Evolutionary conservation across 1,284 basidiomycete species (phyloP), one percentile per base, ranked within the genome.

Genomic region (Anthracocystis panici-leucophaei): DNA sequence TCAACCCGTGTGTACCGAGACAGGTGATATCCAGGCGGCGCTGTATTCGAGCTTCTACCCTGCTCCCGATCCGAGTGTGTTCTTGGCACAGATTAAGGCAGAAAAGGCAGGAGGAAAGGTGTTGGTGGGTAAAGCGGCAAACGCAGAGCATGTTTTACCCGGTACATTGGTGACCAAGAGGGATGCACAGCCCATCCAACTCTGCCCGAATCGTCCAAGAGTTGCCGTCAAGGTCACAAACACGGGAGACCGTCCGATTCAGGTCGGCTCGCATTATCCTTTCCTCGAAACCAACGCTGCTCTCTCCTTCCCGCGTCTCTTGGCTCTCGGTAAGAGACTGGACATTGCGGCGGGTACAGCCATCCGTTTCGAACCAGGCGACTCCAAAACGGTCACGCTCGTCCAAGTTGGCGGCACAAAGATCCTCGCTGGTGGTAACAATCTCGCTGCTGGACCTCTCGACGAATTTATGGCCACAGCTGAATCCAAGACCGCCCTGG

Each of bases 261-360:
- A 98, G 88, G 81, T 85, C 27, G 83, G 83, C 31, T 83, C 81
- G 27, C 83, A 99, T 85, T 99, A 95, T 85, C 86, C 85, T 65
- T 97, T 99, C 86, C 89, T 92, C 74, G 95, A 98, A 86, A 92
- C 92, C 16, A 99, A 99, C 86, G 86, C 90, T 1, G 88, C 89
- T 0, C 89, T 99, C 8, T 87, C 88, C 2, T 98, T 99, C 80
- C 94, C 97, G 86, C 91, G 97, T 16, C 86, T 87, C 2, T 88
- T 90, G 59, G 90, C 94, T 0, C 92, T 95, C 66, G 93, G 93
- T 5, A 94, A 90, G 80, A 90, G 93, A 18, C 90, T 99, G 3
- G 94, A 99, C 85, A 95, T 98, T 55, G 88, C 95, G 0, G 92
- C 97, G 0, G 96, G 94, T 8, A 98, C 95, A 0, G 95, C 97